phyloP scores from a whole-genome alignment of 768 basidiomycete genomes.

The Suillus fuscotomentosus region DNA sequence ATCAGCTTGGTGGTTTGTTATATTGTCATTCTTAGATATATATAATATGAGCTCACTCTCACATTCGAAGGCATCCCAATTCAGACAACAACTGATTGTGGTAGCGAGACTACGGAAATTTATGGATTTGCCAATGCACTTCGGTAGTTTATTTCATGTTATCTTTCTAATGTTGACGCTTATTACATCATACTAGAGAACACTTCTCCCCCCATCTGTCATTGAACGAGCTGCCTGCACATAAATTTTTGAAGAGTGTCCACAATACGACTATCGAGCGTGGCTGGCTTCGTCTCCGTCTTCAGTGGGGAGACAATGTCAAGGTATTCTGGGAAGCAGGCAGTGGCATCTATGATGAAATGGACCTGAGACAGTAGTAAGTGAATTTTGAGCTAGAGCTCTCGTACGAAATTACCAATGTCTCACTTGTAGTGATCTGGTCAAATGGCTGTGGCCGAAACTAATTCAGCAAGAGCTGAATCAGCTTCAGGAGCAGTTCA shows the following conservation, averaged over 20 bases:
- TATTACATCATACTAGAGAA: conserved; percentile 15
- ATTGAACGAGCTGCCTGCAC: conserved; percentile 22
- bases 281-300: conserved; percentile 25
- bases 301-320: conserved; percentile 31
- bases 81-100: conserved; percentile 33
- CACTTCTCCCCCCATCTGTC: conserved; percentile 16
- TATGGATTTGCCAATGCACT: conserved; percentile 29
- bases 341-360: conserved; percentile 18
- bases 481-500: conserved; percentile 15
- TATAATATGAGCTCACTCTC: neutral
- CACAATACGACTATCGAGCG: conserved; percentile 31
- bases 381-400: neutral
- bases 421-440: conserved; percentile 19
- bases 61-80: conserved; percentile 28
- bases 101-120: conserved; percentile 25
- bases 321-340: conserved; percentile 21
- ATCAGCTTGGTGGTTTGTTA: conserved; percentile 21
- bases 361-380: conserved; percentile 16
- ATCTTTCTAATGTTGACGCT: neutral
- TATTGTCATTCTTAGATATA: neutral
- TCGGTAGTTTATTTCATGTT: conserved; percentile 13
- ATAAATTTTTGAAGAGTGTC: conserved; percentile 26
- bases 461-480: conserved; percentile 26
- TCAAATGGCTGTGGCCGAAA: conserved; percentile 30
- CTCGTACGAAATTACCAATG: neutral